Evolutionary conservation across 2,329 filamentous ascomycete species (phyloP), one percentile per base, ranked within the genome.

Genomic region (Alternaria triticimaculans): DNA sequence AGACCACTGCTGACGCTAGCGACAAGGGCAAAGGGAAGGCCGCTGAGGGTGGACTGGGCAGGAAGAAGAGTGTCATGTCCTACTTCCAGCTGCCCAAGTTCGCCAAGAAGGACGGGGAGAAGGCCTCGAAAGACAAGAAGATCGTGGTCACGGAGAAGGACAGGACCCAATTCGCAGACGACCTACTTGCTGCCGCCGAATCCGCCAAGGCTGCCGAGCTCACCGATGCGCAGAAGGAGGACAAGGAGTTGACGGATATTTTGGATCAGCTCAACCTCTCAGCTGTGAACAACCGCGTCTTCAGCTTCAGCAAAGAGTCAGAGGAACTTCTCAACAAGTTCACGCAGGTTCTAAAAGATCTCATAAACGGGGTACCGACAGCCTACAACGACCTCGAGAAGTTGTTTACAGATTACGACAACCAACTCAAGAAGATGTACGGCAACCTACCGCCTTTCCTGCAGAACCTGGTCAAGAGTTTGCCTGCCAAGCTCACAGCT

Each of bases 301-400:
- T 97, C 79, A 90, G 90, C 12, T 87, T 97, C 61, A 92, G 92
- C n/a, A 87, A 89, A 63, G 94, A 97, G 72, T 95, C 93, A 0
- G 89, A 93, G 65, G 90, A 93, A 67, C 86, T 97, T 28, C 87
- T 97, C 55, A 87, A 89, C 58, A 89, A 90, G 66, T 99, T 99
- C 85, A 96, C 93, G 2, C 85, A 94, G 60, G 90, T 97, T 33
- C 91, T 99, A 76, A 96, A 95, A 77, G 96, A 99, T 78, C 87
- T 97, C 15, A 88, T 96, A 73, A 94, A 94, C 77, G 96, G 96
- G 65, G 96, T 93, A 2, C 96, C 96, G 4, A 97, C 95, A 0
- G 96, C 96, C 3, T 97, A 96, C 80, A 87, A 91, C 75, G 96
- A 99, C 78, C 89, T 99, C n/a, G 89, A 90, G 72, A 87, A 86